Conservation (phyloP, 2,329 filamentous ascomycete genomes). For the Nemania abortiva region DNA sequence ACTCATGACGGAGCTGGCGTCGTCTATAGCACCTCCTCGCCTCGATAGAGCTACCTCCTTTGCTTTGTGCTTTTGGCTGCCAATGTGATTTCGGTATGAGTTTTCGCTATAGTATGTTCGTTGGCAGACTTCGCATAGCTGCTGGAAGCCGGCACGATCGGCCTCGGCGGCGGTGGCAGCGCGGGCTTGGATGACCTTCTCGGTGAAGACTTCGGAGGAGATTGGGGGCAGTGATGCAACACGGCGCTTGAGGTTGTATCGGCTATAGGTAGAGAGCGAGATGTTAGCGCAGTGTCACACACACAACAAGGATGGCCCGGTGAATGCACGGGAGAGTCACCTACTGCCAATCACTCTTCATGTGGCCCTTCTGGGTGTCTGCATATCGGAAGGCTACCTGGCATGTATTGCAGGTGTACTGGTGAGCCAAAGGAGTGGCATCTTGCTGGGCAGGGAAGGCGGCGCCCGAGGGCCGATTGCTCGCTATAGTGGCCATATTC, state of each 20-base stretch:
- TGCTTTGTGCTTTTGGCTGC: conserved; percentile 88
- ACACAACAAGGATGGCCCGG: not conserved
- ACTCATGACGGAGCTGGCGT: conserved; percentile 85
- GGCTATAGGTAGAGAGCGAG: conserved; percentile 61
- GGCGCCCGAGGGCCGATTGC: conserved; percentile 51
- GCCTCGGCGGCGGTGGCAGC: conserved; percentile 86
- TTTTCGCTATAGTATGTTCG: conserved; percentile 98
- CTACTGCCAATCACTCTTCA: conserved; percentile 99
- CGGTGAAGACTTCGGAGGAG: conserved; percentile 90
- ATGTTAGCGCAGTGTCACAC: conserved; percentile 22
- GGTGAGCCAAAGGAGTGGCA: conserved; percentile 70
- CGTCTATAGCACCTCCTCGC: conserved; percentile 61
- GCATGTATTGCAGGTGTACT: conserved; percentile 98
- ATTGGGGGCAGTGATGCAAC: conserved; percentile 92
- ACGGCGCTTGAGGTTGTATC: conserved; percentile 96
- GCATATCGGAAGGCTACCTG: conserved; percentile 96
- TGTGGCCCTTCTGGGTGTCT: conserved; percentile 92
- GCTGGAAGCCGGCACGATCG: conserved; percentile 89
- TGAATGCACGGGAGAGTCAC: conserved; percentile 56
- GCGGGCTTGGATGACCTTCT: conserved; percentile 93
- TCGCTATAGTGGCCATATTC: conserved; percentile 64
- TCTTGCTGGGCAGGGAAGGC: conserved; percentile 45
- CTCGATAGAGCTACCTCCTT: conserved; percentile 66
- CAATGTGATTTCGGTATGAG: conserved; percentile 91
- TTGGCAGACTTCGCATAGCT: conserved; percentile 81